Conservation (phyloP, 805 yeast genomes). For the Candida stauntonica region DNA sequence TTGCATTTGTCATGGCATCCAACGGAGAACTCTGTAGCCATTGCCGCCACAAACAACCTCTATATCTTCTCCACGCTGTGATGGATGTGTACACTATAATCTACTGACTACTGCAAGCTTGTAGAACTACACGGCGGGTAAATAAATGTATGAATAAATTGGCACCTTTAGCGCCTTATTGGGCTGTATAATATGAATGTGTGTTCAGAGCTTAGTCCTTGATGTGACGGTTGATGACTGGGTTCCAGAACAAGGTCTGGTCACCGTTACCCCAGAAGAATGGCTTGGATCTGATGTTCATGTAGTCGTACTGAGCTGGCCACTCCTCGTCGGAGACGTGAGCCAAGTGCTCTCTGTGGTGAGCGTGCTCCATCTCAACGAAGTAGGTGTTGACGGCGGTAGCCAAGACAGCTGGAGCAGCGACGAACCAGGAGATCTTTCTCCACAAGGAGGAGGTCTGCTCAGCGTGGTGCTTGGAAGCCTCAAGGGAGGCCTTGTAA, state of each 20-base stretch:
- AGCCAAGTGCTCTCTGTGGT: conserved; percentile 75
- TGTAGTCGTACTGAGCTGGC: conserved; percentile 88
- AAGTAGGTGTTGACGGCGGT: conserved; percentile 78
- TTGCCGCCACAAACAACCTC: conserved; percentile 95
- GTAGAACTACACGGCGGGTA: background rate
- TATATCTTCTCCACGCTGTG: conserved; percentile 76
- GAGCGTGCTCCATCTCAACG: conserved; percentile 83
- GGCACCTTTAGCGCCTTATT: too few species aligned
- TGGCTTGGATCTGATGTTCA: conserved; percentile 81
- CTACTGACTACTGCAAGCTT: background rate
- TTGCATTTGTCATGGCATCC: conserved; percentile 99
- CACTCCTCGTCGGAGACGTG: conserved; percentile 82
- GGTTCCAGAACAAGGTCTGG: conserved; percentile 95
- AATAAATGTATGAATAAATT: conserved; percentile 2
- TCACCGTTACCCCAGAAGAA: conserved; percentile 99
- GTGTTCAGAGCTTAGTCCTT: conserved; percentile 18
- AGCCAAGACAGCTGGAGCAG: conserved; percentile 74
- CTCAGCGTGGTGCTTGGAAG: conserved; percentile 74
- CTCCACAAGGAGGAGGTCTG: conserved; percentile 79
- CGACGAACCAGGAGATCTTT: conserved; percentile 74
- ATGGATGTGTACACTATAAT: conserved; percentile 1
- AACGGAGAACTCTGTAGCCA: conserved; percentile 90
- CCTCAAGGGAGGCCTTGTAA: conserved; percentile 55
- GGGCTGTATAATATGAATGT: background rate
- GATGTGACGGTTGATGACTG: conserved; percentile 84